These are phyloP conservation scores for Mycena galopus DNA, from an alignment of 768 basidiomycete genomes.

Conservation along the genomic window DNA sequence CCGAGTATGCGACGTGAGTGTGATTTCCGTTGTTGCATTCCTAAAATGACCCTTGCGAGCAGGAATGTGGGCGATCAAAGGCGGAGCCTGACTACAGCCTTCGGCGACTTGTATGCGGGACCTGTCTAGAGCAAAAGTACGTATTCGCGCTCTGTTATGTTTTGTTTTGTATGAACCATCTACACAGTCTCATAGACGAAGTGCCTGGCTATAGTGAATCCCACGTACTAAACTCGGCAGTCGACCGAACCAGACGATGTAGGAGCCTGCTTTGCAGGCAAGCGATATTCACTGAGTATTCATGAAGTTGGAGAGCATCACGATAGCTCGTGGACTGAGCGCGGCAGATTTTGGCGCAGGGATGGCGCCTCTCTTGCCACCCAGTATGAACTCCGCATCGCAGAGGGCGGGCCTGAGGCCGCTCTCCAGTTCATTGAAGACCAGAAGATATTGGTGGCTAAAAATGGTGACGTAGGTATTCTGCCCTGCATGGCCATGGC, in stretches of 20 bases:
- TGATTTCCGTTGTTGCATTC: background rate
- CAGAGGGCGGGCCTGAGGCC: background rate
- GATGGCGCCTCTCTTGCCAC: background rate
- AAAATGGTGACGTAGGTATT: background rate
- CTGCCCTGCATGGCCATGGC: background rate
- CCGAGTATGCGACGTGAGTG: slow-evolving; percentile 15
- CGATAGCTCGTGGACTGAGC: background rate
- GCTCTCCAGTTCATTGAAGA: background rate
- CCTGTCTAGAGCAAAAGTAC: slow-evolving; percentile 4
- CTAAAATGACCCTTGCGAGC: background rate
- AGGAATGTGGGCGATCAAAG: slow-evolving; percentile 2
- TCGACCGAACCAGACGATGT: background rate
- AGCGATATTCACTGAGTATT: background rate
- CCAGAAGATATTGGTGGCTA: background rate
- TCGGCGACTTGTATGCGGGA: background rate
- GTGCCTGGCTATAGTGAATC: background rate
- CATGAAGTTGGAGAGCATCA: background rate
- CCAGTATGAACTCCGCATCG: background rate
- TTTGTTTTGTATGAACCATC: background rate
- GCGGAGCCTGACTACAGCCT: background rate
- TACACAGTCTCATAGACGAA: background rate
- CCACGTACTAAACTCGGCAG: background rate
- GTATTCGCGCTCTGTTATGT: no score
- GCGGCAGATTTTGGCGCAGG: slow-evolving; percentile 2
- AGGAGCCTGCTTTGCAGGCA: background rate